Base-by-base conservation (phyloP, 2,329 filamentous ascomycete genomes). In the Ascosphaera apis region DNA sequence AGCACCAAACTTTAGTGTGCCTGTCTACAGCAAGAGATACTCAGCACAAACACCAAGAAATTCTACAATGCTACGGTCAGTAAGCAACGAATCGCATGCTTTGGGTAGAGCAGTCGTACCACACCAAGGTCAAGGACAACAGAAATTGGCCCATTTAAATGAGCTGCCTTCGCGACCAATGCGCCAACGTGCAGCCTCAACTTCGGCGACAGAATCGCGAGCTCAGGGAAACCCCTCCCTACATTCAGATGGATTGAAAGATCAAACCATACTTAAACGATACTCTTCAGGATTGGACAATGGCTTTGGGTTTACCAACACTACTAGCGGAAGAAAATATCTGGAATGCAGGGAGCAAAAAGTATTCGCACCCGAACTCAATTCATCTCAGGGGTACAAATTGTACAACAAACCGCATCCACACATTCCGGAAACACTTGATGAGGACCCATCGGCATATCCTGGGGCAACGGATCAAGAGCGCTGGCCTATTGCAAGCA, bases 1-100 rank as follows among this genome's bases (percentile, higher is more conserved):
- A 33, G 48, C 54, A 3, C 55, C 54, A 2, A 58, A 58, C 37
- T 57, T 58, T 34, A 58, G 56, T 38, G 50, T 58, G 12, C 55
- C 55, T 3, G 49, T 49, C 1, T 56, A 57, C 37, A 58, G 53
- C 46, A 53, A 49, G 44, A 51, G 53, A 38, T 56, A 54, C 25
- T 42, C 42, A 16, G 15, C 36, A 35, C 17, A 17, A 27, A 25
- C 36, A n/a, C n/a, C 36, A 31, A 12, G 34, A 15, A 7, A 17
- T 12, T 34, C 39, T 4, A 33, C 3, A 15, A 37, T 30, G 25
- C 15, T 25, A 32, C 31, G 23, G 23, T 32, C 15, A 23, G 9
- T 11, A 2, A 36, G 33, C 35, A 30, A n/a, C 8, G 9, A 6
- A 8, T 28, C 21, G 8, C 23, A 23, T 15, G n/a, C 7, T n/a